Evolutionary conservation across 1,139 yeast species (phyloP), one percentile per base, ranked within the genome.

Genomic region (Hyphopichia burtonii): DNA sequence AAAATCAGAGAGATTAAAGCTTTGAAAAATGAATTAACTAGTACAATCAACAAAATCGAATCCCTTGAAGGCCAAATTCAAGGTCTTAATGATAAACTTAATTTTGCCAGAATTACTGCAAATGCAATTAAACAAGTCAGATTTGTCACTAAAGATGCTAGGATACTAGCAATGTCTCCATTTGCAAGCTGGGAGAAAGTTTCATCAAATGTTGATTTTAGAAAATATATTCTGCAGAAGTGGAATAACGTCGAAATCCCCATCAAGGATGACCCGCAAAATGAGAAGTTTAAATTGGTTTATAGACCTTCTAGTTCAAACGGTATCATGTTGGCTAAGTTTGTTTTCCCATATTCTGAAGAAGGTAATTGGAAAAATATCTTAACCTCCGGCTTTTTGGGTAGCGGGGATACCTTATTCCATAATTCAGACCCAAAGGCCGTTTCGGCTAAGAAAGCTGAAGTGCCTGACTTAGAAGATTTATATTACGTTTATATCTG

Each of bases 41-140:
- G 31, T 4, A 16, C 40, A 11, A 28, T 37, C 4, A 25, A 31
- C 16, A 32, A 31, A 20, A 31, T 49, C 58, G 51, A 73, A 57
- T 56, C 48, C 55, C 50, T 55, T 61, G 55, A 74, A 58, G 51
- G 40, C 52, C 6, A 43, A 32, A 36, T 33, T 10, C 31, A 38
- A 36, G 42, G 16, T 4, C 17, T 38, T 22, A 34, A 14, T 6
- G 3, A 4, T 3, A 11, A 30, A 14, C 30, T 31, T 10, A 8
- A 22, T 12, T n/a, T 10, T 22, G 15, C 36, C 17, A 18, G 14
- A 3, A 9, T 38, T 11, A 14, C 40, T 9, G n/a, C 30, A 12
- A 22, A 32, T 16, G 40, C 23, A 4, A 17, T 27, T 10, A 9
- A 25, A 11, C 37, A 19, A 22, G 31, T 38, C 10, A 32, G 32